Base-by-base conservation (phyloP, 139 green algal species). In the Limnomonas spitsbergensis region DNA sequence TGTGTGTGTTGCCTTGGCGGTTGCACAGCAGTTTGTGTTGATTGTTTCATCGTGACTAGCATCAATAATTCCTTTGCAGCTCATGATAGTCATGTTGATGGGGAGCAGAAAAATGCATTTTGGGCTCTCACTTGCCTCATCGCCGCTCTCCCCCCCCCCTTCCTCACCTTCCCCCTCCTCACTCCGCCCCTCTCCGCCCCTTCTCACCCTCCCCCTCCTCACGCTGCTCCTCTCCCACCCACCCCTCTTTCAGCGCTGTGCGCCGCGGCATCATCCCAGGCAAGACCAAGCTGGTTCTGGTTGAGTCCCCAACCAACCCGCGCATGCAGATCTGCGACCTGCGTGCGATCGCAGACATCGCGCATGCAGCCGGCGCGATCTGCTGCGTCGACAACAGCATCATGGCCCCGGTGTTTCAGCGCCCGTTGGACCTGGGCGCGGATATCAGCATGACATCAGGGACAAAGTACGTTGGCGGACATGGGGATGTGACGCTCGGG, bases 301-400 rank as follows among this genome's bases (percentile, higher is more conserved):
- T 99, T 56, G 96, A 99, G 88, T 94, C 88, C 0, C 96, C 96
- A n/a, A 99, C 96, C 66, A 99, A 99, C 84, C 96, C 96, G 27
- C 92, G 95, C 74, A 94, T 99, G 92, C 90, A 96, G 82, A 88
- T 99, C 40, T 98, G 90, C 84, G 96, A 99, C 90, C 94, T 99
- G 47, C 36, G 66, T 3, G 88, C 87, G 2, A 90, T 98, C 35
- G 86, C 68, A 27, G 38, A 79, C 3, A 83, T 94, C 2, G 94
- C 94, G 1, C 90, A 94, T 36, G 82, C 83, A 7, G 87, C 80
- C 0, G 95, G 95, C 0, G 95, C 95, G 6, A 78, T 98, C 32
- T 84, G 92, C 3, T 91, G 90, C 66, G 94, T 99, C 69, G 96
- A 99, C 90, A 98, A 99, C 90, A 94, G 82, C 82, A 98, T 99